Percentiles rank a stretch among this genome's conserved stretches.
Evolutionary conservation across 768 basidiomycete species (phyloP).

Genomic region (Pulveroboletus frians): DNA sequence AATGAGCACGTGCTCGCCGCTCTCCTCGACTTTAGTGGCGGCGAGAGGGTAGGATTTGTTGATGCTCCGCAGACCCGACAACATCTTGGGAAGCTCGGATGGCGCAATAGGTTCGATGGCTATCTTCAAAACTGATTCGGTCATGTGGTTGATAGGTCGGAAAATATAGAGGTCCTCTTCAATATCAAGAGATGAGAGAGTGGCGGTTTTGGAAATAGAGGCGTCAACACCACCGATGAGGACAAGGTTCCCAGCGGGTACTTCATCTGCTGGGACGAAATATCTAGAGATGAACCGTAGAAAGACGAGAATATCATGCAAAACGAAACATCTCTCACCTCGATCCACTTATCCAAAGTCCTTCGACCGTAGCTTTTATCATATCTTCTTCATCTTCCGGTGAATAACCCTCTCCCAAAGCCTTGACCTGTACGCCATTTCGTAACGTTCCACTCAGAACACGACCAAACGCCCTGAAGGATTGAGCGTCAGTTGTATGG

Average conservation of each 20-base stretch:
- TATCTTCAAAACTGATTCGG: constrained; percentile 93
- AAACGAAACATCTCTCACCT: constrained; percentile 45
- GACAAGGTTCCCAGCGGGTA: constrained; percentile 88
- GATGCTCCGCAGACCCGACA: constrained; percentile 91
- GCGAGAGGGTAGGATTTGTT: constrained; percentile 97
- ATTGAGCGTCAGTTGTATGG: constrained; percentile 94
- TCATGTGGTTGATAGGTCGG: constrained; percentile 94
- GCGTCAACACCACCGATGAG: constrained; percentile 90
- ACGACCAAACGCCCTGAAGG: constrained; percentile 94
- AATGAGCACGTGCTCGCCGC: constrained; percentile 93
- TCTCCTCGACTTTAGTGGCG: constrained; percentile 95
- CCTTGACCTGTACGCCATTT: constrained; percentile 83
- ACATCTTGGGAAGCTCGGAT: constrained; percentile 97
- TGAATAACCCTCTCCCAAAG: constrained; percentile 96
- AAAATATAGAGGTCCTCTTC: constrained; percentile 93
- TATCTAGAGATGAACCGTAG: constrained; percentile 50
- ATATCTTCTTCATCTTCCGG: constrained; percentile 99
- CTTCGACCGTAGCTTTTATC: constrained; percentile 78
- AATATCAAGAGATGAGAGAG: constrained; percentile 64
- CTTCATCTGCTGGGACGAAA: constrained; percentile 83
- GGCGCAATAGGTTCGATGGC: constrained; percentile 98
- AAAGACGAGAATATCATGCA: not conserved
- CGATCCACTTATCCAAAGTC: constrained; percentile 87
- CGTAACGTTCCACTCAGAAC: constrained; percentile 87
- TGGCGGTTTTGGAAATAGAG: constrained; percentile 94